Conservation (phyloP, 371 early-diverging fungal genomes). For the Zancudomyces culisetae region DNA sequence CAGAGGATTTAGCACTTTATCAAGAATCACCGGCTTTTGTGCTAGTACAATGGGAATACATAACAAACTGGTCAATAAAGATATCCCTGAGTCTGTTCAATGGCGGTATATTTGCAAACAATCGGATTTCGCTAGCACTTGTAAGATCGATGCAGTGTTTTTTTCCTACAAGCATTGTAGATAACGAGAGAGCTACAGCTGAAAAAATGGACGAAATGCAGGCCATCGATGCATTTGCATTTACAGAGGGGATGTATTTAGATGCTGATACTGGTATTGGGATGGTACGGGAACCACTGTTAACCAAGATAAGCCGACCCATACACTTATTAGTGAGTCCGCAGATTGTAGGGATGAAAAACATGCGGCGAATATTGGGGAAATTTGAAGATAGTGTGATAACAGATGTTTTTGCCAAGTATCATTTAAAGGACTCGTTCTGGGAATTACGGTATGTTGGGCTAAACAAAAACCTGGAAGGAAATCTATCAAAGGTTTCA, state of each 20-base stretch:
- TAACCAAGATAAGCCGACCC: neutral
- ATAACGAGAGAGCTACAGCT: no score
- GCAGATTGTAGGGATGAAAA: no score
- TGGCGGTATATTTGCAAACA: slow-evolving; percentile 16
- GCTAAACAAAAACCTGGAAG: neutral
- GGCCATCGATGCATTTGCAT: no score
- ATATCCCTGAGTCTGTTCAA: slow-evolving; percentile 18
- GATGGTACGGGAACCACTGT: no score
- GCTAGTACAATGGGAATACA: slow-evolving; percentile 18
- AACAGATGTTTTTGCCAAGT: neutral
- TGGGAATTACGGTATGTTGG: slow-evolving; percentile 1
- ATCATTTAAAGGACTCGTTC: neutral
- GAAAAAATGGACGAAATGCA: no score
- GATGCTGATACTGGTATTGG: neutral
- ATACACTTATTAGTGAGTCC: slow-evolving; percentile 1
- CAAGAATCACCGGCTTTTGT: slow-evolving; percentile 12
- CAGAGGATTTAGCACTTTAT: slow-evolving; percentile 13
- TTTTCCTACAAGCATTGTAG: slow-evolving; percentile 6
- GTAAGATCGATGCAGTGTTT: slow-evolving; percentile 12
- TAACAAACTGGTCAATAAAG: slow-evolving; percentile 20
- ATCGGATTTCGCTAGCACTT: slow-evolving; percentile 12
- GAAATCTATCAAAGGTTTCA: neutral
- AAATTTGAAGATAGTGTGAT: neutral
- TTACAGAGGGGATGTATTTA: neutral
- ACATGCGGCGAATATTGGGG: neutral